Conservation (phyloP, 495 filamentous ascomycete genomes). For the Alectoria sarmentosa region DNA sequence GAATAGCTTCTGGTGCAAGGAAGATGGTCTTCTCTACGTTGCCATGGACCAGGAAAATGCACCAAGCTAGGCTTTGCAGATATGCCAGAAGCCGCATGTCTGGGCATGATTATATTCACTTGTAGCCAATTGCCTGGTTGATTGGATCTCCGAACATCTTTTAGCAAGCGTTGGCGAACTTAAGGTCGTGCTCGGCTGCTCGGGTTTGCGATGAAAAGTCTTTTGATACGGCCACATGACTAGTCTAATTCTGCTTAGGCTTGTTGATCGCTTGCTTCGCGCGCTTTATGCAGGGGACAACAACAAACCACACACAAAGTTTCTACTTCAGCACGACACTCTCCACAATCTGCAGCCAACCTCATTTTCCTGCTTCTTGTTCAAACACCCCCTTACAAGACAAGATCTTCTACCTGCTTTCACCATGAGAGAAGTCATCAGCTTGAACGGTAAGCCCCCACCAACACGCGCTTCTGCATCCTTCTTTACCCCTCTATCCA, state of each 20-base stretch:
- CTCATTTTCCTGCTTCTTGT: conserved; percentile 7
- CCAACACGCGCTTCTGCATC: conserved; percentile 12
- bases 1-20: conserved; percentile 52
- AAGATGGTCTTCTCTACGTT: conserved; percentile 95
- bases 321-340: conserved; percentile 11
- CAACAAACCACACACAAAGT: conserved; percentile 21
- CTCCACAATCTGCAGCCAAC: conserved; percentile 14
- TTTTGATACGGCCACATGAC: neutral
- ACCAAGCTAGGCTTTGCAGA: conserved; percentile 22
- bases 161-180: neutral
- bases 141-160: neutral
- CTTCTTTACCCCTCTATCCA: neutral
- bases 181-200: conserved; percentile 1
- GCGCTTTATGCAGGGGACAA: conserved; percentile 20
- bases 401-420: conserved; percentile 23
- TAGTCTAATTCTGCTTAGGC: neutral
- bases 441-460: conserved; percentile 83
- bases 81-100: conserved; percentile 15
- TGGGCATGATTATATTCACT: conserved; percentile 5
- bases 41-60: conserved; percentile 36
- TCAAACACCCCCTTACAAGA: conserved; percentile 4
- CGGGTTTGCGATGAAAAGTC: neutral
- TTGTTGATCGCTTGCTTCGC: conserved; percentile 20
- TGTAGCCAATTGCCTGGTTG: conserved; percentile 1
- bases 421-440: conserved; percentile 98